Evolutionary conservation across 108 stramenopile species (phyloP).

Genomic region (Skeletonema grethae): DNA sequence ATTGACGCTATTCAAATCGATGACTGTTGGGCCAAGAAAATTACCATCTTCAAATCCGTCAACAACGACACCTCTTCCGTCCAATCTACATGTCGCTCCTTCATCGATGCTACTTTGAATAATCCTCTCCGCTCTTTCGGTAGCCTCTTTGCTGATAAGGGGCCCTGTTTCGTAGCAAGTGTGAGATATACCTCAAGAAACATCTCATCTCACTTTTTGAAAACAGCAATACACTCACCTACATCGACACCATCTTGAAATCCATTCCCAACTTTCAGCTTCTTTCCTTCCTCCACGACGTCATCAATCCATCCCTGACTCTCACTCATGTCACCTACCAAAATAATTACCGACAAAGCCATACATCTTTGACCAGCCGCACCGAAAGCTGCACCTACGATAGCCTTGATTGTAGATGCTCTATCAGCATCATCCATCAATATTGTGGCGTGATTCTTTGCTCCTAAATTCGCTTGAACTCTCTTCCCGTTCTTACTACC

Average conservation of each 20-base stretch:
- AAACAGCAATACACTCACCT: constrained; percentile 24
- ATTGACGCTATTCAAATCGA: constrained; percentile 56
- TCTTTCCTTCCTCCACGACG: constrained; percentile 57
- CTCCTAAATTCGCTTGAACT: constrained; percentile 93
- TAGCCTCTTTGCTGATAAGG: constrained; percentile 79
- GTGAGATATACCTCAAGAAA: not conserved
- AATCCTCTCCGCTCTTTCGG: constrained; percentile 71
- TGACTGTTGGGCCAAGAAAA: constrained; percentile 88
- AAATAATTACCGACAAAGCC: constrained; percentile 81
- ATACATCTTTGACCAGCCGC: constrained; percentile 97
- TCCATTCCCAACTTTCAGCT: constrained; percentile 86
- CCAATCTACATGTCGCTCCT: constrained; percentile 82
- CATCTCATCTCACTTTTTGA: not conserved
- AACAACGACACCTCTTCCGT: constrained; percentile 80
- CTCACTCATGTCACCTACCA: constrained; percentile 74
- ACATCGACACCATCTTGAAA: constrained; percentile 82
- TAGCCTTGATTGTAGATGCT: constrained; percentile 73
- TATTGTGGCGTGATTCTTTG: constrained; percentile 94
- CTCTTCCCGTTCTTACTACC: constrained; percentile 84
- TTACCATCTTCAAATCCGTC: constrained; percentile 76
- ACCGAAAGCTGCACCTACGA: constrained; percentile 88
- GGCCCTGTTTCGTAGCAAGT: constrained; percentile 63
- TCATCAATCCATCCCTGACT: constrained; percentile 60
- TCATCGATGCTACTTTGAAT: constrained; percentile 73
- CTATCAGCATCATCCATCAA: constrained; percentile 86